A percentile compares a stretch with the other conserved stretches of the same genome.
These are phyloP conservation scores for Talaromyces sp. DNA, from an alignment of 2,329 filamentous ascomycete genomes.

Conservation along the genomic window DNA sequence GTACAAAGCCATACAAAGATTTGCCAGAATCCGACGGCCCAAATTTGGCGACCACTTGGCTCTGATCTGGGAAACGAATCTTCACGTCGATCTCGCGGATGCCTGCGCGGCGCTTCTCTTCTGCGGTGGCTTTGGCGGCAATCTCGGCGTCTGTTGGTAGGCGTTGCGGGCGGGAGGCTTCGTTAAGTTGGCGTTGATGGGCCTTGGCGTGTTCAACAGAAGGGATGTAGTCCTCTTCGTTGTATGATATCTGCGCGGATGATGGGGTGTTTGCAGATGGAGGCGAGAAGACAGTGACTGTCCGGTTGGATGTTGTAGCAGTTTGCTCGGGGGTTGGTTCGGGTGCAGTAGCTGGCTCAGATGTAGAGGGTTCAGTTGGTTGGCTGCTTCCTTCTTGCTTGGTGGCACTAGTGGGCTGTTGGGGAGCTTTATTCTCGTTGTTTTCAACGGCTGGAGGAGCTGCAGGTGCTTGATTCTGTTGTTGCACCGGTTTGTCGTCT, in stretches of 20 bases:
- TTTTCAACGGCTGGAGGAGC: constrained; percentile 3
- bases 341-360: constrained; percentile 15
- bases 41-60: constrained; percentile 73
- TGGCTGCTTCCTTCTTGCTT: too few species aligned
- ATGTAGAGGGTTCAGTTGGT: constrained; percentile 1
- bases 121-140: constrained; percentile 67
- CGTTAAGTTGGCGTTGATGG: constrained; percentile 74
- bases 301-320: constrained; percentile 37
- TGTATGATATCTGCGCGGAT: constrained; percentile 68
- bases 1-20: constrained; percentile 74
- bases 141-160: constrained; percentile 83
- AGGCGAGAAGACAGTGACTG: constrained; percentile 74
- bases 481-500: constrained; percentile 34
- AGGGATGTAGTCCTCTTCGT: constrained; percentile 77
- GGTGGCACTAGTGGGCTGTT: constrained; percentile 11
- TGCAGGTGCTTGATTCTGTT: constrained; percentile 11
- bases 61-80: constrained; percentile 86
- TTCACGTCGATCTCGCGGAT: constrained; percentile 73
- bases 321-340: constrained; percentile 24
- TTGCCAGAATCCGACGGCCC: constrained; percentile 68
- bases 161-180: constrained; percentile 75
- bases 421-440: constrained; percentile 8
- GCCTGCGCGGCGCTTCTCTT: constrained; percentile 66
- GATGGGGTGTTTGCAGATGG: constrained; percentile 73
- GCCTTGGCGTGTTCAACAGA: constrained; percentile 83